phyloP scores from a whole-genome alignment of 495 filamentous ascomycete species.

The Podospora comata region DNA sequence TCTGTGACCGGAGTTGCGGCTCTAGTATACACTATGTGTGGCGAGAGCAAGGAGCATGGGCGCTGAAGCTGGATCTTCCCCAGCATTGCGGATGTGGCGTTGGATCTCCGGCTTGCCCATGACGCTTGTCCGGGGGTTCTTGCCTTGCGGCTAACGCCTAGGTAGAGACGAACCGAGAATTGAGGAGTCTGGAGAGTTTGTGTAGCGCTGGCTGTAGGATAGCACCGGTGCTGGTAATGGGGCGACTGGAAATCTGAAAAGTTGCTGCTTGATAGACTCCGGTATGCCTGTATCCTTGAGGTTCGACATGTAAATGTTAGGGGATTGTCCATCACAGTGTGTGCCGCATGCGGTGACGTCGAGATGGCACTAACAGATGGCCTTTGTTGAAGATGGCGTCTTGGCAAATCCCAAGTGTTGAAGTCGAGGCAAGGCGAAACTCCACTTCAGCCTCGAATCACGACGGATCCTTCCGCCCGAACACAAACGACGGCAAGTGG shows the following conservation, averaged over 20 bases:
- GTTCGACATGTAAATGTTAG: neutral
- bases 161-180: neutral
- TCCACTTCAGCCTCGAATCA: neutral
- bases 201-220: neutral
- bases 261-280: too few species aligned
- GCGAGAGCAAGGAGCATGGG: neutral
- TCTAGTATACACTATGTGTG: neutral
- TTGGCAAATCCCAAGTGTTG: neutral
- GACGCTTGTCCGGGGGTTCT: neutral
- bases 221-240: too few species aligned
- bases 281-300: neutral
- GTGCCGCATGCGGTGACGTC: too few species aligned
- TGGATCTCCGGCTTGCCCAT: neutral
- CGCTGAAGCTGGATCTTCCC: neutral
- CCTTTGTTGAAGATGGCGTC: neutral
- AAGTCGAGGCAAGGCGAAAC: neutral
- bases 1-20: neutral
- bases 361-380: neutral
- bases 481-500: neutral
- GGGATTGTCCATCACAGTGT: too few species aligned
- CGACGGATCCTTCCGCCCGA: neutral
- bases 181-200: neutral
- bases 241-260: too few species aligned
- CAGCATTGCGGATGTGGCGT: neutral
- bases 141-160: neutral